Evolutionary conservation across 805 yeast species (phyloP).

Genomic region (Kazachstania viticola): DNA sequence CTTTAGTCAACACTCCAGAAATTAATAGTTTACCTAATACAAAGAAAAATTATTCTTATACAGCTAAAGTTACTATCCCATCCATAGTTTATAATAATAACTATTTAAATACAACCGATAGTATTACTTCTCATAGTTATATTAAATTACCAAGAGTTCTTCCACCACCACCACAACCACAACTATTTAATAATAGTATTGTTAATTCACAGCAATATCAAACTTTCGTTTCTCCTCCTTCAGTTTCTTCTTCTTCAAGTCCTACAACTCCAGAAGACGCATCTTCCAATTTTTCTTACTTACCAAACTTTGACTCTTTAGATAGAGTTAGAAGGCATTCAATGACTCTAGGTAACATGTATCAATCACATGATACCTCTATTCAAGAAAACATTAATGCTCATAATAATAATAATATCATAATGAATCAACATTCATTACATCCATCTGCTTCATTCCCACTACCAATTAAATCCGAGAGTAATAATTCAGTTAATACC

Average conservation of each 20-base stretch:
- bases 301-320: not conserved
- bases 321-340: conserved; percentile 2
- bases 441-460: too few relatives aligned
- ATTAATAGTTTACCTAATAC: too few relatives aligned
- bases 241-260: not conserved
- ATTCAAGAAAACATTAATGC: not conserved
- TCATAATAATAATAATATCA: too few relatives aligned
- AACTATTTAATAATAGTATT: too few relatives aligned
- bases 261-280: too few relatives aligned
- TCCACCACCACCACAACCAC: conserved; percentile 1
- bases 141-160: conserved; percentile 4
- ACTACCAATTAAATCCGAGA: not conserved
- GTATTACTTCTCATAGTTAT: not conserved
- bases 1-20: too few relatives aligned
- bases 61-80: conserved; percentile 3
- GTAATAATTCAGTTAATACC: not conserved
- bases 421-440: too few relatives aligned
- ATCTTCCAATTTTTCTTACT: not conserved
- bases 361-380: not conserved
- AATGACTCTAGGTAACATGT: not conserved
- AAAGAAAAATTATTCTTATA: conserved; percentile 3
- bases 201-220: too few relatives aligned
- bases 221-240: not conserved
- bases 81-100: too few relatives aligned
- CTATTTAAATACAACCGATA: not conserved